Evolutionary conservation across 495 filamentous ascomycete species (phyloP).

Genomic region (Hyphodiscus hymeniophilus): DNA sequence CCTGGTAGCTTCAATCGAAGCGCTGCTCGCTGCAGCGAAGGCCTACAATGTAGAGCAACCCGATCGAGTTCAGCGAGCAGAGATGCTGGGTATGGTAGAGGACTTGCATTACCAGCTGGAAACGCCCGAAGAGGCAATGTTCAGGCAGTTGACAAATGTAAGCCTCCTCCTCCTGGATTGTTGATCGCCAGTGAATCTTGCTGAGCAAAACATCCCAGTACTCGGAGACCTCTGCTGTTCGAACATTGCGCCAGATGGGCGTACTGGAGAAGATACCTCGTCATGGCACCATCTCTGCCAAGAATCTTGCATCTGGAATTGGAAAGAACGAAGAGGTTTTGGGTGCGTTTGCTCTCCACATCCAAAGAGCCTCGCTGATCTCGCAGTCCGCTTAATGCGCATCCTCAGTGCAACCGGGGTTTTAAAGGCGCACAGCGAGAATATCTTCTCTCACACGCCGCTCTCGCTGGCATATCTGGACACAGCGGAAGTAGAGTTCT

Average conservation of each 20-base stretch:
- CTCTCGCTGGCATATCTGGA: constrained; percentile 8
- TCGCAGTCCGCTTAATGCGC: constrained; percentile 8
- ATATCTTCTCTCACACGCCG: constrained; percentile 11
- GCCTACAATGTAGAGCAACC: constrained; percentile 1
- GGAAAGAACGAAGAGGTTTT: constrained; percentile 18
- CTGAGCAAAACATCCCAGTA: neutral
- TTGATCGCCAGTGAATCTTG: neutral
- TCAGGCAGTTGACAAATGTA: constrained; percentile 11
- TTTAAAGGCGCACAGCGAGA: neutral
- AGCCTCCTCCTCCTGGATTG: neutral
- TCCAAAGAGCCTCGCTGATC: neutral
- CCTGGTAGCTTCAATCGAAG: constrained; percentile 2
- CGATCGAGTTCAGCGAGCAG: neutral
- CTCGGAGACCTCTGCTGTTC: constrained; percentile 11
- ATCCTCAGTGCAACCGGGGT: constrained; percentile 4
- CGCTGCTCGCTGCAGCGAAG: constrained; percentile 7
- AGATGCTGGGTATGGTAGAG: neutral
- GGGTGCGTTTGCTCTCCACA: constrained; percentile 11
- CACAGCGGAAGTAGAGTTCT: constrained; percentile 3
- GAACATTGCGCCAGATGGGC: constrained; percentile 16
- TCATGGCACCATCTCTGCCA: constrained; percentile 15
- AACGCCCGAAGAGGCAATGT: constrained; percentile 4
- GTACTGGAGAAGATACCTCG: constrained; percentile 19
- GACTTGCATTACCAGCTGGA: constrained; percentile 7
- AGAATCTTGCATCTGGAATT: constrained; percentile 10